Base-by-base conservation (phyloP, 768 basidiomycete species). In the Collybiopsis luxurians region DNA sequence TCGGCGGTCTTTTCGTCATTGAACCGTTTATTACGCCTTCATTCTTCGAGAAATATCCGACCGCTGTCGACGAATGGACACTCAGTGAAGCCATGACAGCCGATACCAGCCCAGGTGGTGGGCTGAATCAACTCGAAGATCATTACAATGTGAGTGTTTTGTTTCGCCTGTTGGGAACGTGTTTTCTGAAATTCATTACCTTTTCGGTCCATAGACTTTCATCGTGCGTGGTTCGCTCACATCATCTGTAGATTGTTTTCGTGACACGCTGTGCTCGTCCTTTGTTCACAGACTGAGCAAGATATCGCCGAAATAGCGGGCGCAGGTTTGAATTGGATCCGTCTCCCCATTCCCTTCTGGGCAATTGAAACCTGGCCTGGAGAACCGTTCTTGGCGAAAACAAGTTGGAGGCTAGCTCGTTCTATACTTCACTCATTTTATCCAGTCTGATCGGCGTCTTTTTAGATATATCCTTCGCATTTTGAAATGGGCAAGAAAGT, bases 341-440 rank as follows among this genome's bases (percentile, higher is more conserved):
- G 92, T 2, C 71, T 95, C 43, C 90, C 92, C 1, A 79, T 95
- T 42, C 83, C 88, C 2, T 95, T 84, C 72, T 96, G 93, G 93
- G 89, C 89, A 6, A 85, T 95, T 62, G 88, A 91, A 60, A 85
- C 81, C 12, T 84, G 84, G 76, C 70, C 74, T 23, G 82, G 80
- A 26, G 92, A 95, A 67, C 92, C 93, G 5, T 95, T 86, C 71
- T 71, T 94, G 12, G 80, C 80, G 4, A 77, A 79, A 58, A 85
- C 86, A 13, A 84, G 84, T 27, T 95, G 93, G 93, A 84, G 81
- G 79, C 86, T 67, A 59, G 79, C 69, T 15, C 45, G 6, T 7
- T 55, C 4, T 19, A 34, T 12, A 40, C 23, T 34, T 17, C 46
- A 17, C 10, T 45, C 1, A 23, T 27, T 46, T 31, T 27, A 11